A percentile compares a stretch with the other conserved stretches of the same genome.
phyloP scores from a whole-genome alignment of 345 rosid species.

The Citrus medica region DNA sequence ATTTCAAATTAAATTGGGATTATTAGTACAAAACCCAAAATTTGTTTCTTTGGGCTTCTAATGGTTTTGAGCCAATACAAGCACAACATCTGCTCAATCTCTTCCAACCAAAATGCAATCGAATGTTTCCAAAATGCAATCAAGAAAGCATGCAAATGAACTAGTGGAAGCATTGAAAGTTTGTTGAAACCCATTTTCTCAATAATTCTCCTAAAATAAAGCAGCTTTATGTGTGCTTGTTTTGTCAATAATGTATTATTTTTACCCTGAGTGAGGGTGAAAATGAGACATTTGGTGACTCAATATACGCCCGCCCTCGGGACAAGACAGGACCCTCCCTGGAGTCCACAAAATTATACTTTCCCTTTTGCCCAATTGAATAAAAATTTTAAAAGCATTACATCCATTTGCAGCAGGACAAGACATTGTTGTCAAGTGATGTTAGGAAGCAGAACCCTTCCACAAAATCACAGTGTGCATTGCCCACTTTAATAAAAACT shows the following conservation, averaged over 20 bases:
- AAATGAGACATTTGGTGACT: constrained; percentile 1
- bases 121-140: no score
- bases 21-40: background rate
- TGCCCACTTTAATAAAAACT: background rate
- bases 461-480: background rate
- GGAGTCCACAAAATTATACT: background rate
- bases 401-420: constrained; percentile 15
- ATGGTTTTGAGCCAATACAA: constrained; percentile 1
- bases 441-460: background rate
- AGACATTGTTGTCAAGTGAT: constrained; percentile 16
- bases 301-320: background rate
- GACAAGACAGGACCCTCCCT: background rate
- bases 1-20: background rate
- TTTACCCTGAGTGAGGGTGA: no score
- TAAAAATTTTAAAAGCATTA: constrained; percentile 1
- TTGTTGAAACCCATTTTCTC: constrained; percentile 2
- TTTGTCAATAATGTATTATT: no score
- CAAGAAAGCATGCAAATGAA: constrained; percentile 6
- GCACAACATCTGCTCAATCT: background rate
- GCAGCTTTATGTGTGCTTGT: constrained; percentile 15
- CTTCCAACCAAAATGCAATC: background rate
- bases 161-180: constrained; percentile 10
- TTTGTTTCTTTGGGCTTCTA: background rate
- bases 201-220: constrained; percentile 15
- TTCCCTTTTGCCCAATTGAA: background rate